Conservation (phyloP, 1,284 basidiomycete genomes). For the Phylloboletellus chloephorus region DNA sequence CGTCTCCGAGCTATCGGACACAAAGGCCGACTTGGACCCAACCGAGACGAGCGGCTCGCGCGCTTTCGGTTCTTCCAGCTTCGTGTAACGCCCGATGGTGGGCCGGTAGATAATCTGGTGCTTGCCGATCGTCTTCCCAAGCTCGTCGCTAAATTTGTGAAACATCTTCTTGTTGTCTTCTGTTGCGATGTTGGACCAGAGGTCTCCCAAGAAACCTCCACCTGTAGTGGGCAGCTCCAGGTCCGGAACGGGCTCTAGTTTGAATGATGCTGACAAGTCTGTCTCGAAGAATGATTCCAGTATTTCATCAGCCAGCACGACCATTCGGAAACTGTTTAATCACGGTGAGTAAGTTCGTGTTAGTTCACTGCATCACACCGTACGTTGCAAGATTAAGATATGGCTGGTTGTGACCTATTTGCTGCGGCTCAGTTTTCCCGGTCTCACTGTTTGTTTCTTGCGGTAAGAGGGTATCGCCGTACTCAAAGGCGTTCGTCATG, state of each 20-base stretch:
- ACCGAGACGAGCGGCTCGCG: conserved; percentile 81
- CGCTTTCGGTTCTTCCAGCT: conserved; percentile 79
- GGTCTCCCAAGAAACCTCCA: conserved; percentile 69
- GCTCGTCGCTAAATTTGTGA: conserved; percentile 84
- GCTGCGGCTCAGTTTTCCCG: conserved; percentile 42
- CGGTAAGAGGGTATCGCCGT: conserved; percentile 79
- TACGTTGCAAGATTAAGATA: conserved; percentile 84
- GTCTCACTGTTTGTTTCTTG: conserved; percentile 38
- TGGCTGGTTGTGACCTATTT: conserved; percentile 69
- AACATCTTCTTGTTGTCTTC: conserved; percentile 85
- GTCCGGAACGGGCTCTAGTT: conserved; percentile 67
- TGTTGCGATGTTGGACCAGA: conserved; percentile 85
- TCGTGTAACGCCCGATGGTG: conserved; percentile 79
- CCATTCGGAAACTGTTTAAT: conserved; percentile 84
- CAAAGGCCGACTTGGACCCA: conserved; percentile 46
- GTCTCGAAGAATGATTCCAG: conserved; percentile 92
- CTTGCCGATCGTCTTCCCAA: conserved; percentile 89
- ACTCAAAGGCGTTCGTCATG: conserved; percentile 96
- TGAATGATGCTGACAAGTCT: conserved; percentile 84
- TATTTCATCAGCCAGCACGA: conserved; percentile 90
- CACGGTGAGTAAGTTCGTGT: conserved; percentile 9
- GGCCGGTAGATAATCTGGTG: conserved; percentile 81
- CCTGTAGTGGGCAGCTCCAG: conserved; percentile 56
- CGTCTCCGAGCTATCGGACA: conserved; percentile 20
- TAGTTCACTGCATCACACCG: conserved; percentile 22